A percentile compares a stretch with the other conserved stretches of the same genome.
phyloP scores from a whole-genome alignment of 352 stramenopile genomes.

The Pythium brassicae region DNA sequence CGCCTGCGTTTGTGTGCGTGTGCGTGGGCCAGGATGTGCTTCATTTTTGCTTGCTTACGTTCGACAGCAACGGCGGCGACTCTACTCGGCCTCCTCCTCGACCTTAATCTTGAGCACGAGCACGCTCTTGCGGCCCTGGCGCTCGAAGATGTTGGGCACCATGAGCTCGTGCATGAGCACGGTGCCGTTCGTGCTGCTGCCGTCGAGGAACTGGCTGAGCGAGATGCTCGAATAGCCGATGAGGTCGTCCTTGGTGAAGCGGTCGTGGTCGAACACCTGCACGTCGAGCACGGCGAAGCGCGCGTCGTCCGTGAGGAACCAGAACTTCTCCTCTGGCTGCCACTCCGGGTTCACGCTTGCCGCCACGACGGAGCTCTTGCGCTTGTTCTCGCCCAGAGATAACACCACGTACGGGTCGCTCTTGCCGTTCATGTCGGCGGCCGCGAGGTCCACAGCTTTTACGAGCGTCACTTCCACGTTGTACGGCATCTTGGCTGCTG shows the following conservation, averaged over 20 bases:
- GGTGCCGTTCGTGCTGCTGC: constrained; percentile 23
- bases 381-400: constrained; percentile 54
- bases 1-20: too few species aligned
- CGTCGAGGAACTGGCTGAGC: constrained; percentile 44
- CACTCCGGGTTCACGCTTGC: constrained; percentile 67
- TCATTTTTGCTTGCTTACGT: too few species aligned
- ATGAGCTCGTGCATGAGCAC: constrained; percentile 72
- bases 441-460: constrained; percentile 61
- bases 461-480: constrained; percentile 66
- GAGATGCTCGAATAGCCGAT: constrained; percentile 57
- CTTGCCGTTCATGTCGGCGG: constrained; percentile 81
- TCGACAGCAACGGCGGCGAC: too few species aligned
- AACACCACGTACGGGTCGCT: constrained; percentile 82
- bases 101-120: constrained; percentile 76
- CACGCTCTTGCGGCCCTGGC: constrained; percentile 66
- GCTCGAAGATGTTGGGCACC: constrained; percentile 34
- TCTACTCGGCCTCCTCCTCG: constrained; percentile 42
- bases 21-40: too few species aligned
- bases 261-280: constrained; percentile 70
- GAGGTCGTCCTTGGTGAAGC: constrained; percentile 73
- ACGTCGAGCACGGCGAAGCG: constrained; percentile 50
- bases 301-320: constrained; percentile 60
- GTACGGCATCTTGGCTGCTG: constrained; percentile 27
- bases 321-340: constrained; percentile 59
- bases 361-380: constrained; percentile 61